A percentile compares a stretch with the other conserved stretches of the same genome.
These are phyloP conservation scores for Erythrobasidium hasegawianum DNA, from an alignment of 1,284 basidiomycete species.

Conservation along the genomic window DNA sequence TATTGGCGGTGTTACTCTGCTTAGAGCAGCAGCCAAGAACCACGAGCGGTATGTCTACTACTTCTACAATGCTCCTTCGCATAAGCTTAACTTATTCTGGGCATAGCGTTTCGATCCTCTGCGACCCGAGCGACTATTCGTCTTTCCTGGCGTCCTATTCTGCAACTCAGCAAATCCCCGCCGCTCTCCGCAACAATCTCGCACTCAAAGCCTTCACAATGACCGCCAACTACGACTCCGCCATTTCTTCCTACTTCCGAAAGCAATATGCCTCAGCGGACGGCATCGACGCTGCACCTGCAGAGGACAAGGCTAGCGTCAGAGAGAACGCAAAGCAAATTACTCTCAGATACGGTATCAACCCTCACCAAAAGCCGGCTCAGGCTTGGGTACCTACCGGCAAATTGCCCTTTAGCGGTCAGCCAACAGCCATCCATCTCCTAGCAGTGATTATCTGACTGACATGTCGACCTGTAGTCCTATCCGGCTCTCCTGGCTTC, in stretches of 20 bases:
- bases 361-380: constrained; percentile 98
- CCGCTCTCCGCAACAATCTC: constrained; percentile 68
- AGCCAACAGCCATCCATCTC: constrained; percentile 31
- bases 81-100: background rate
- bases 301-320: constrained; percentile 60
- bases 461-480: constrained; percentile 56
- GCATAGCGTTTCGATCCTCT: constrained; percentile 77
- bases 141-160: constrained; percentile 75
- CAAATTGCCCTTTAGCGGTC: constrained; percentile 89
- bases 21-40: constrained; percentile 98
- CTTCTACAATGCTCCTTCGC: background rate
- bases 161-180: constrained; percentile 63
- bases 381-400: constrained; percentile 91
- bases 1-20: constrained; percentile 95
- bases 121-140: constrained; percentile 88
- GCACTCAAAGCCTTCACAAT: constrained; percentile 97
- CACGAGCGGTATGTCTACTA: constrained; percentile 57
- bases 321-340: constrained; percentile 70
- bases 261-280: constrained; percentile 87
- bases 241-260: constrained; percentile 94
- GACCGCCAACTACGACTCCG: constrained; percentile 90
- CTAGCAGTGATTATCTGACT: background rate
- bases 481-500: constrained; percentile 93
- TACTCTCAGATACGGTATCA: constrained; percentile 89
- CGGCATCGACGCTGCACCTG: constrained; percentile 52